Conservation (phyloP, 805 yeast genomes). For the Crinitomyces ghanaensis region DNA sequence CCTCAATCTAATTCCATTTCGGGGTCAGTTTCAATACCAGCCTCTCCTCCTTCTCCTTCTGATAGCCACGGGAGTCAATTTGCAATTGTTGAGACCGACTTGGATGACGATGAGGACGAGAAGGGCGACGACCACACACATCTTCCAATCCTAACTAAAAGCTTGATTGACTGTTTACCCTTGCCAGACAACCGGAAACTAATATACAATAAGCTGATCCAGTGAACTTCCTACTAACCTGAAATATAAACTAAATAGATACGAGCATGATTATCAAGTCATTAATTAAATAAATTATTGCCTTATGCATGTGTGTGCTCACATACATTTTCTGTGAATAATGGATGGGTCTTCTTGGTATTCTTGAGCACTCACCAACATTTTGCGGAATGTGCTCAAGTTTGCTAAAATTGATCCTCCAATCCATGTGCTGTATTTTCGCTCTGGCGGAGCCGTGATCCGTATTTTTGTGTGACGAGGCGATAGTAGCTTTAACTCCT, state of each 20-base stretch:
- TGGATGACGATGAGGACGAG: too few relatives aligned
- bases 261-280: not conserved
- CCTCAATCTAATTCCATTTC: too few relatives aligned
- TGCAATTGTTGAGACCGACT: too few relatives aligned
- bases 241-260: too few relatives aligned
- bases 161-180: not conserved
- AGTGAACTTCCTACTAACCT: too few relatives aligned
- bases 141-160: not conserved
- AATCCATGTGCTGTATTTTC: slow-evolving; percentile 99
- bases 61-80: too few relatives aligned
- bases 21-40: too few relatives aligned
- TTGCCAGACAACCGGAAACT: not conserved
- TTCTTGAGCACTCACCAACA: slow-evolving; percentile 48
- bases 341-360: slow-evolving; percentile 2
- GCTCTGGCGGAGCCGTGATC: slow-evolving; percentile 98
- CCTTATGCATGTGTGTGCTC: not conserved
- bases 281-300: not conserved
- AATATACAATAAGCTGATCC: not conserved
- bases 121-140: too few relatives aligned
- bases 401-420: slow-evolving; percentile 99
- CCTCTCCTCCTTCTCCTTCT: too few relatives aligned
- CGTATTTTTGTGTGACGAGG: slow-evolving; percentile 99
- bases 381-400: slow-evolving; percentile 98
- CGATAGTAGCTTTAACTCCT: slow-evolving; percentile 98
- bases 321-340: slow-evolving; percentile 4